phyloP scores from a whole-genome alignment of 2,329 filamentous ascomycete genomes.

The Cryphonectria naterciae region DNA sequence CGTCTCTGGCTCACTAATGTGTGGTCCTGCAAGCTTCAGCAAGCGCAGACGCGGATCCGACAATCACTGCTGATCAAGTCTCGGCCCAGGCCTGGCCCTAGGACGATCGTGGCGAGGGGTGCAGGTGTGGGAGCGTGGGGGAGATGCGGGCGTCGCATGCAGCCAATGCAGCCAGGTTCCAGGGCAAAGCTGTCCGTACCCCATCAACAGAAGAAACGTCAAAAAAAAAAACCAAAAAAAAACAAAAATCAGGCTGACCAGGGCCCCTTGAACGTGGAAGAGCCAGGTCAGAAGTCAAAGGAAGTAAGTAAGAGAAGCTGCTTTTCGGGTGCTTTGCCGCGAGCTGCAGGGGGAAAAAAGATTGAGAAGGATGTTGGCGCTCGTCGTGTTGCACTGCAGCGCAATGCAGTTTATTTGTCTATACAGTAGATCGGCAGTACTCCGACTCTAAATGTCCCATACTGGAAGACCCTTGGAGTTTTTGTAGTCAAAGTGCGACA shows the following conservation, averaged over 20 bases:
- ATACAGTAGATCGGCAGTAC: slow-evolving; percentile 15
- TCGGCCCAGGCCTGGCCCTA: neutral
- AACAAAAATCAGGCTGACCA: neutral
- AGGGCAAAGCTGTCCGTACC: neutral
- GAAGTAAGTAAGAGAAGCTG: too few species aligned
- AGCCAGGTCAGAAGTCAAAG: neutral
- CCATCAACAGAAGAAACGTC: neutral
- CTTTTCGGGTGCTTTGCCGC: neutral
- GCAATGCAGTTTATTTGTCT: slow-evolving; percentile 8
- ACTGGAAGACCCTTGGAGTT: neutral
- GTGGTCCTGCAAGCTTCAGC: slow-evolving; percentile 2
- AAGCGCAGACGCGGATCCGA: slow-evolving; percentile 15
- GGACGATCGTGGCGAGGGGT: neutral
- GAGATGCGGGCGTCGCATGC: slow-evolving; percentile 10
- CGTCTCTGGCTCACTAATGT: neutral
- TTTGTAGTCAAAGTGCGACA: neutral
- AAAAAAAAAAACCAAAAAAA: neutral
- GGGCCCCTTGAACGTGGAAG: neutral
- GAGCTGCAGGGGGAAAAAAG: neutral
- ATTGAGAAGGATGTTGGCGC: neutral
- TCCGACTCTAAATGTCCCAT: neutral
- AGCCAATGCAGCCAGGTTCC: neutral
- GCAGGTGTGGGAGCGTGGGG: slow-evolving; percentile 12
- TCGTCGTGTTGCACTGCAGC: slow-evolving; percentile 23
- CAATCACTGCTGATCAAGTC: slow-evolving; percentile 7